Evolutionary conservation across 805 yeast species (phyloP), one percentile per base, ranked within the genome.

Genomic region (Wickerhamiella occidentalis): DNA sequence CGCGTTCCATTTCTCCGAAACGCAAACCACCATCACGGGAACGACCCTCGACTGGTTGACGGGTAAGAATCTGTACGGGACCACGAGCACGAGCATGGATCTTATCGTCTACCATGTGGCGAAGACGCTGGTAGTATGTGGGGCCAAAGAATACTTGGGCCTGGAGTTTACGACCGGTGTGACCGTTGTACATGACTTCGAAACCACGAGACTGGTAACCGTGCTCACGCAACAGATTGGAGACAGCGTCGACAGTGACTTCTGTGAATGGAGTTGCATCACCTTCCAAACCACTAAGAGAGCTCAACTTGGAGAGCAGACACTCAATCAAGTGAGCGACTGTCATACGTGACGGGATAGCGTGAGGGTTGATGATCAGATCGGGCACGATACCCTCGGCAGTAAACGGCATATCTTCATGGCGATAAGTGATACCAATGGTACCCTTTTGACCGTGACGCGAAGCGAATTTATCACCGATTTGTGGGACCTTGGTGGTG

Each of bases 401-500:
- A 7, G 94, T 81, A 66, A 92, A 92, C 25, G 98, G 99, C 97
- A 92, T 90, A 66, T 92, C 99, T 68, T 92, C 99, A 66, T 90
- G 92, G 66, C 96, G 79, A 65, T 90, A 92, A 0, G 98, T 92
- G 55, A 92, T 92, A 80, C 99, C 99, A 68, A 92, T 88, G 18
- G 98, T 92, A 82, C 99, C 99, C 73, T 92, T 92, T 70, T 92
- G 99, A 66, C 99, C 99, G 75, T 92, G 98, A 72, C 98, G 85
- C 38, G 97, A 90, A 6, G 99, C 97, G 70, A 92, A 92, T 70
- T 92, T 92, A 69, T 92, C 99, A 68, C 99, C 99, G 68, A 92
- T 90, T 70, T 92, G 99, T 11, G 99, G 99, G 43, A 90, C 76
- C 70, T 94, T 92, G 3, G 99, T 92, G 1, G 98, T 92, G 76